Evolutionary conservation across 2,329 filamentous ascomycete species (phyloP), one percentile per base, ranked within the genome.

Genomic region (Samsoniella hepiali): DNA sequence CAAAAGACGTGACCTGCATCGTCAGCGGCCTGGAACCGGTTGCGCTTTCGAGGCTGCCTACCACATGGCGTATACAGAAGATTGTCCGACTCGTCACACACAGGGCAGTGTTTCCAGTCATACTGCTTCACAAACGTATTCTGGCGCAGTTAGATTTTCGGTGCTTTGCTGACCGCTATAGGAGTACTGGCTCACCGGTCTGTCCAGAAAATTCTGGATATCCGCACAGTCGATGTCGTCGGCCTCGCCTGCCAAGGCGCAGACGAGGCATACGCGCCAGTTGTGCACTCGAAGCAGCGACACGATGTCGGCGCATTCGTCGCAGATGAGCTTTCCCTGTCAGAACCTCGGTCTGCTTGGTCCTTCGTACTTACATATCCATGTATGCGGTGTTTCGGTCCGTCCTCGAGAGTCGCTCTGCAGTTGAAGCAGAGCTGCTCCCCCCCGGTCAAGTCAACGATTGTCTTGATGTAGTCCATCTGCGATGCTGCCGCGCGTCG

Each of bases 401-500:
- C 50, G 50, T 54, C 50, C 10, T 22, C 34, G 32, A 54, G 50
- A 15, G 15, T 3, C n/a, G 50, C 50, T 38, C n/a, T n/a, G 50
- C 50, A 54, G n/a, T 54, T 54, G 32, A 54, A 54, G 50, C 50
- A 54, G 31, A 51, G 49, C 49, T 51, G 49, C 15, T 51, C 49
- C 29, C 6, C 31, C 29, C 15, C 49, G 7, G 49, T 51, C 49
- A 51, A 10, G 49, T 51, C 49, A 9, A 51, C 31, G 8, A 51
- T 29, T 51, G 17, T 51, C 49, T 34, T 51, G 36, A 38, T 38
- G 49, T 34, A 5, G 3, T 32, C 29, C 47, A 50, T 50, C 27
- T 32, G 49, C 49, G 47, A 50, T 32, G 13, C 36, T 38, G 36
- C 11, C 36, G 11, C 36, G 11, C 36, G 36, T 38, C 36, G 47